Percentiles rank a stretch among this genome's conserved stretches.
These are phyloP conservation scores for Gonapodya sp. DNA, from an alignment of 192 early-diverging fungal species.

Conservation along the genomic window DNA sequence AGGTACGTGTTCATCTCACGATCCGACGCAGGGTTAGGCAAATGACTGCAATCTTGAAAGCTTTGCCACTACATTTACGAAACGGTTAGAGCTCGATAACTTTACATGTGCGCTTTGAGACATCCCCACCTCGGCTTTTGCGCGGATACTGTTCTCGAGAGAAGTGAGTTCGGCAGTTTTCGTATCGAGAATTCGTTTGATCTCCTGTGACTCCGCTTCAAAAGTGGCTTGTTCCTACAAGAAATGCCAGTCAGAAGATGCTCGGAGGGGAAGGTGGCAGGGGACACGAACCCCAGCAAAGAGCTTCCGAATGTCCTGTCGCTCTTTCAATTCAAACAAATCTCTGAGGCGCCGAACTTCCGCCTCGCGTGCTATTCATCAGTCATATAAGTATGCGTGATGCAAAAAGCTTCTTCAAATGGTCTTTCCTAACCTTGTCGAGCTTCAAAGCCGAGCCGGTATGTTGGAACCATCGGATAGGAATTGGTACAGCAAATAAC, in stretches of 20 bases:
- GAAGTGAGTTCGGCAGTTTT: background rate
- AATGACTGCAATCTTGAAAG: background rate
- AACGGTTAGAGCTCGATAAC: too few relatives aligned
- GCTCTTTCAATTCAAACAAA: background rate
- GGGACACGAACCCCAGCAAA: too few relatives aligned
- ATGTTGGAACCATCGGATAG: background rate
- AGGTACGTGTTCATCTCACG: background rate
- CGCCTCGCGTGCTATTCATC: background rate
- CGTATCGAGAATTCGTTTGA: background rate
- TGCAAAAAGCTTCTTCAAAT: too few relatives aligned
- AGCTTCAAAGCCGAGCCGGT: too few relatives aligned
- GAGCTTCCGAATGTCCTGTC: background rate
- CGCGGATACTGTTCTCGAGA: background rate
- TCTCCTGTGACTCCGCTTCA: background rate
- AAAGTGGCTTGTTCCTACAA: background rate
- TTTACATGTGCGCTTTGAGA: too few relatives aligned
- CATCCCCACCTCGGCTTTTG: background rate
- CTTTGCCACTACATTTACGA: background rate
- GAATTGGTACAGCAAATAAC: background rate
- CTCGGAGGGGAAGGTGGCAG: too few relatives aligned
- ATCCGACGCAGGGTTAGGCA: background rate
- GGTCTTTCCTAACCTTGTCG: too few relatives aligned
- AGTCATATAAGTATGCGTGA: too few relatives aligned
- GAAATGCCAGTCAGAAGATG: too few relatives aligned
- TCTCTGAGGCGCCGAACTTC: background rate